phyloP scores from a whole-genome alignment of 305 asterid genomes.

The Plantago lanceolata region DNA sequence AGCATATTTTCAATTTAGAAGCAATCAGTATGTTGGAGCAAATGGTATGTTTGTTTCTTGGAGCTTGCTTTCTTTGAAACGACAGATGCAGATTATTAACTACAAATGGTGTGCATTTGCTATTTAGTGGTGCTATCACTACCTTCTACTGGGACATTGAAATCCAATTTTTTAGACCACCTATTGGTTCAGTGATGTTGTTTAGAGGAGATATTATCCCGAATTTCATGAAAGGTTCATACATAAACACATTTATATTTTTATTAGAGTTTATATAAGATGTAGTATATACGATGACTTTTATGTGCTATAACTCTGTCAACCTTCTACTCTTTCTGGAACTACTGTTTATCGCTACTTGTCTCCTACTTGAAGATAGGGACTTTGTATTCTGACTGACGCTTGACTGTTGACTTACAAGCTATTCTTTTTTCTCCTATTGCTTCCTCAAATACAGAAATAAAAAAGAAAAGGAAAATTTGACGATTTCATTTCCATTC shows the following conservation, averaged over 20 bases:
- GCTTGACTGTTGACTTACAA: not conserved
- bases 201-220: slow-evolving; percentile 10
- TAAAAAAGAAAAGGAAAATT: not conserved
- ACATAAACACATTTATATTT: too few relatives aligned
- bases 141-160: not conserved
- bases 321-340: not conserved
- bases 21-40: slow-evolving; percentile 97
- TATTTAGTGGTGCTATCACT: not conserved
- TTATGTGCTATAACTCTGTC: not conserved
- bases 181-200: slow-evolving; percentile 2
- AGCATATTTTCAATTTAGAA: slow-evolving; percentile 78
- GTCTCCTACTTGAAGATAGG: not conserved
- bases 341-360: not conserved
- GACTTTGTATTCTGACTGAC: not conserved
- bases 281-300: not conserved
- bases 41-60: slow-evolving; percentile 54
- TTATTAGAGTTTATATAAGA: too few relatives aligned
- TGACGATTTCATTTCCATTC: not conserved
- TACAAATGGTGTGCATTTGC: not conserved
- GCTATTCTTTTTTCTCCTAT: not conserved
- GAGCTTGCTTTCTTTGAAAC: slow-evolving; percentile 8
- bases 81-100: not conserved
- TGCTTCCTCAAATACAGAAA: not conserved
- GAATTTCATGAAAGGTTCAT: slow-evolving; percentile 11
- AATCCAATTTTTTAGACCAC: not conserved